These are phyloP conservation scores for Euphrasia arctica DNA, from an alignment of 305 asterid genomes.

Conservation along the genomic window DNA sequence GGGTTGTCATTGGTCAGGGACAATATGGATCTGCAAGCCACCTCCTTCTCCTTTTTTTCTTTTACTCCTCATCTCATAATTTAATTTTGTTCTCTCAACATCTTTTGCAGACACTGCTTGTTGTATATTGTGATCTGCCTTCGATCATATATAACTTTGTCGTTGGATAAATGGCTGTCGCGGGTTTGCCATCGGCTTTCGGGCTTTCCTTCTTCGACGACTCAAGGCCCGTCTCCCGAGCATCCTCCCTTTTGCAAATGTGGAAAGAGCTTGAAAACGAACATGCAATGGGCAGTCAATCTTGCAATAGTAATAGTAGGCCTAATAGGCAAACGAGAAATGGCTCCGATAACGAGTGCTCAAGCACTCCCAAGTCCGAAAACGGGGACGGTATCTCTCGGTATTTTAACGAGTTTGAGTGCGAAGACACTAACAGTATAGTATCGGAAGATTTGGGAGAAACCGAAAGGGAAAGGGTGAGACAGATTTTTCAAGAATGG, in stretches of 20 bases:
- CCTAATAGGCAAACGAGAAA: constrained; percentile 38
- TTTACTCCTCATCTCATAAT: constrained; percentile 23
- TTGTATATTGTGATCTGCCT: neutral
- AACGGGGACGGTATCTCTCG: constrained; percentile 34
- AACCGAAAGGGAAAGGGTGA: constrained; percentile 70
- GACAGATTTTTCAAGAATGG: constrained; percentile 81
- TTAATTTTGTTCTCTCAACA: constrained; percentile 8
- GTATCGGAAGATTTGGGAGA: constrained; percentile 69
- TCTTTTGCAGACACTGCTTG: neutral
- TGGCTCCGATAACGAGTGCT: constrained; percentile 37
- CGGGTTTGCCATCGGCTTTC: constrained; percentile 56
- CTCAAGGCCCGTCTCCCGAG: constrained; percentile 48
- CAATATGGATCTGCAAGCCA: constrained; percentile 50
- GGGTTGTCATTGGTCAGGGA: constrained; percentile 45
- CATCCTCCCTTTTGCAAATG: constrained; percentile 74
- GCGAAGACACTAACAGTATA: constrained; percentile 50
- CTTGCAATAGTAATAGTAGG: neutral
- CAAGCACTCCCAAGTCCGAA: constrained; percentile 37
- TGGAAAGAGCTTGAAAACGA: constrained; percentile 92
- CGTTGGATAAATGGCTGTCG: constrained; percentile 57
- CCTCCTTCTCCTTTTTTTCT: constrained; percentile 28
- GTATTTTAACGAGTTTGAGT: constrained; percentile 34
- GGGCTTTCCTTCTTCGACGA: constrained; percentile 55
- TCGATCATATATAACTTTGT: too few species aligned
- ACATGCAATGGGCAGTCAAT: constrained; percentile 37